These are phyloP conservation scores for Sporothrix inflata DNA, from an alignment of 2,329 filamentous ascomycete genomes.

Conservation along the genomic window DNA sequence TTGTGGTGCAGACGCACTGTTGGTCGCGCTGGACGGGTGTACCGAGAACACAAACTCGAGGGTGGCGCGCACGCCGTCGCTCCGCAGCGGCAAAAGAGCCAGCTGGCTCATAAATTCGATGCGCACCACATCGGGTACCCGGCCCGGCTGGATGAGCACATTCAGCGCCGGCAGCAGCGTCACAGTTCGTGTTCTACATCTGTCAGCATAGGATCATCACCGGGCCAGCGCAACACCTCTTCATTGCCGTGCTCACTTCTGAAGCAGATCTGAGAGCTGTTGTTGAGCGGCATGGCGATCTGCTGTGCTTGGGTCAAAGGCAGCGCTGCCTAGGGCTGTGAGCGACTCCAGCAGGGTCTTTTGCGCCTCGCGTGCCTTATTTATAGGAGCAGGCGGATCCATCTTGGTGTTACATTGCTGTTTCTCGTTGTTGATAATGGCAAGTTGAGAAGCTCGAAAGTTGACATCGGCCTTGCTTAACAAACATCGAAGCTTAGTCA, in stretches of 20 bases:
- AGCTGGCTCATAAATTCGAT: slow-evolving; percentile 59
- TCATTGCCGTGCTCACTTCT: slow-evolving; percentile 46
- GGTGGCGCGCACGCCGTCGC: slow-evolving; percentile 66
- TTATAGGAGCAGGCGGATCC: slow-evolving; percentile 26
- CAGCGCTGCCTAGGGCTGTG: slow-evolving; percentile 50
- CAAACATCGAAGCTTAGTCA: slow-evolving; percentile 16
- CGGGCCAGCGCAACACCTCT: too few species aligned
- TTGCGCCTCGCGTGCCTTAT: slow-evolving; percentile 8
- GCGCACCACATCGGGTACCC: slow-evolving; percentile 63
- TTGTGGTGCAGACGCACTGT: slow-evolving; percentile 44
- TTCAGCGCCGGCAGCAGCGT: slow-evolving; percentile 64
- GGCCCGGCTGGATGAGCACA: slow-evolving; percentile 63
- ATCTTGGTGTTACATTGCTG: slow-evolving; percentile 27
- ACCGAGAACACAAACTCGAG: slow-evolving; percentile 73
- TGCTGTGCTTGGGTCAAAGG: slow-evolving; percentile 51
- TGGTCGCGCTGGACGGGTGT: slow-evolving; percentile 57
- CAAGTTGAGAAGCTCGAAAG: not conserved
- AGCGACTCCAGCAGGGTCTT: slow-evolving; percentile 42
- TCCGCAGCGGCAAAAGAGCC: slow-evolving; percentile 62
- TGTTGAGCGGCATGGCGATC: slow-evolving; percentile 38
- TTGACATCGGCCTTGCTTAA: not conserved
- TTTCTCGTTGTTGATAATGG: not conserved
- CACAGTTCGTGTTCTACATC: slow-evolving; percentile 42
- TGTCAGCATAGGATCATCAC: not conserved
- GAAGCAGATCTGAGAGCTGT: slow-evolving; percentile 53